Conservation (phyloP, 768 basidiomycete genomes). For the Agrocybe chaxingu region DNA sequence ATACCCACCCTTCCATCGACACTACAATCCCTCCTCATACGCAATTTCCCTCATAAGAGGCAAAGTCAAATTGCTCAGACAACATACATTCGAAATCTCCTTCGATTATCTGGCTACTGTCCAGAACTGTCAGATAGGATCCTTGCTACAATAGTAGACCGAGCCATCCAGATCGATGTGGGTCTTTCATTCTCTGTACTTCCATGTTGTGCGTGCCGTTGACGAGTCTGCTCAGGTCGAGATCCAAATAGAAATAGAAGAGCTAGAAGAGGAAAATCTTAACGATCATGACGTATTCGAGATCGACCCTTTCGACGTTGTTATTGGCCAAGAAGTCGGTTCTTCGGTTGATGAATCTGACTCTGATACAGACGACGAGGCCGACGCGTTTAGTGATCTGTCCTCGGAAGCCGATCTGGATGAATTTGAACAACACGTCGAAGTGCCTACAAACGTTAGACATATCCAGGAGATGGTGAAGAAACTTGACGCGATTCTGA, state of each 20-base stretch:
- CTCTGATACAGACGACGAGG: conserved; percentile 38
- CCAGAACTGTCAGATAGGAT: conserved; percentile 83
- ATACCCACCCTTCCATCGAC: conserved; percentile 91
- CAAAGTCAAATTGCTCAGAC: conserved; percentile 76
- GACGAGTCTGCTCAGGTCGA: conserved; percentile 61
- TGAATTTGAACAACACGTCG: conserved; percentile 30
- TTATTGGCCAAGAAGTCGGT: conserved; percentile 71
- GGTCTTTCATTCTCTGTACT: conserved; percentile 25
- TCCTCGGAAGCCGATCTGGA: conserved; percentile 65
- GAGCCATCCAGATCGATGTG: conserved; percentile 96
- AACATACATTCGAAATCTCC: conserved; percentile 88
- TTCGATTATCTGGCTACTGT: conserved; percentile 83
- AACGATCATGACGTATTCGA: conserved; percentile 65
- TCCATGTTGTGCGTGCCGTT: background rate
- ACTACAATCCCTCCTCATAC: conserved; percentile 78
- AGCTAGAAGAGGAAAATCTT: conserved; percentile 67
- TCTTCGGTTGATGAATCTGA: conserved; percentile 29
- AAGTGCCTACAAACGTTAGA: conserved; percentile 55
- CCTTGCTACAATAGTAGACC: conserved; percentile 83
- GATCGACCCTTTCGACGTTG: conserved; percentile 82
- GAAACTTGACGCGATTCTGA: conserved; percentile 88
- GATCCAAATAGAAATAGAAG: conserved; percentile 94
- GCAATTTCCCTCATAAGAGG: conserved; percentile 91
- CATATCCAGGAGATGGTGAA: conserved; percentile 84
- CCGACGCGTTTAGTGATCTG: conserved; percentile 64